Evolutionary conservation across 2,329 filamentous ascomycete species (phyloP).

Genomic region (Botrytis cinerea): DNA sequence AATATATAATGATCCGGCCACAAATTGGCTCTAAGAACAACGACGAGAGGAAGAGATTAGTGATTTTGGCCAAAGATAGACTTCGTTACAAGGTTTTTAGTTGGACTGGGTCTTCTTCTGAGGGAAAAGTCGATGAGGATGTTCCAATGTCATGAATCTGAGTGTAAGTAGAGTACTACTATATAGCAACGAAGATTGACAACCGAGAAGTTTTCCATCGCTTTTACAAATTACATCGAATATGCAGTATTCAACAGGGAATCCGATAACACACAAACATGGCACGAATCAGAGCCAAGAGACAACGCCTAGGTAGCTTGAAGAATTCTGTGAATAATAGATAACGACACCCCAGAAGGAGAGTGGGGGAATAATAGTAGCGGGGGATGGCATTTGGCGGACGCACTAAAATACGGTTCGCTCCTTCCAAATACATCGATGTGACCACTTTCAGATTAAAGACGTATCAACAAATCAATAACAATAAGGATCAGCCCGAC

Average conservation of each 20-base stretch:
- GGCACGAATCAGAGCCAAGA: background rate
- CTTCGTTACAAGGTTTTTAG: slow-evolving; percentile 39
- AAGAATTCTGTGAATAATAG: background rate
- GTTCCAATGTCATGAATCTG: slow-evolving; percentile 33
- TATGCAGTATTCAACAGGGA: background rate
- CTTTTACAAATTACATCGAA: background rate
- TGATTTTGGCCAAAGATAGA: slow-evolving; percentile 36
- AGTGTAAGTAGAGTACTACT: background rate
- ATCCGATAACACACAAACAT: background rate
- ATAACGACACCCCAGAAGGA: background rate
- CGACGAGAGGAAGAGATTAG: slow-evolving; percentile 32
- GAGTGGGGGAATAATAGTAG: background rate
- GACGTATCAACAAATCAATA: background rate
- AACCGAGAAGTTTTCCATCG: background rate
- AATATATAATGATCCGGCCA: slow-evolving; percentile 35
- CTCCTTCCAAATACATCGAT: background rate
- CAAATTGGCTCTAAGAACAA: slow-evolving; percentile 15
- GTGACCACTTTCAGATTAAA: background rate
- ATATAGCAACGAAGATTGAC: background rate
- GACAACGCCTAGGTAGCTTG: background rate
- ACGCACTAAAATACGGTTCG: background rate
- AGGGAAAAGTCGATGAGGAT: slow-evolving; percentile 29
- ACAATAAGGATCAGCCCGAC: background rate
- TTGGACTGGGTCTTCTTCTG: slow-evolving; percentile 9
- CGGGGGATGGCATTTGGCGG: background rate